A percentile compares a stretch with the other conserved stretches of the same genome.
Conservation (phyloP, 805 yeast species). For the Pichia nakasei region DNA sequence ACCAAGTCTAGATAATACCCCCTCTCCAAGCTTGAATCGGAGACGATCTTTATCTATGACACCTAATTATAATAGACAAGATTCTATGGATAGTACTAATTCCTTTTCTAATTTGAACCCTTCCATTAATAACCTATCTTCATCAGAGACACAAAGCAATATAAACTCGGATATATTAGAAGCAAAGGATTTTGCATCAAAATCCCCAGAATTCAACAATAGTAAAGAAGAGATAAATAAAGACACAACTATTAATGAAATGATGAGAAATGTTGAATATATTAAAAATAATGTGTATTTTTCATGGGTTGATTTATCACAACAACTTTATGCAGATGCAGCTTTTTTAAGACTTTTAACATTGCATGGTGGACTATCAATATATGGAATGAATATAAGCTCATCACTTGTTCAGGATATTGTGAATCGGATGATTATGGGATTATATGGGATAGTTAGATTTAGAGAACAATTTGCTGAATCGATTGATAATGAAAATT, state of each 20-base stretch:
- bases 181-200: too few species aligned
- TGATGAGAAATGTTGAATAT: background rate
- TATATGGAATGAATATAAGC: constrained; percentile 19
- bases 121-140: too few species aligned
- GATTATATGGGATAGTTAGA: constrained; percentile 19
- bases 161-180: too few species aligned
- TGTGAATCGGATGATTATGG: constrained; percentile 24
- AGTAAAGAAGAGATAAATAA: background rate
- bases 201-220: too few species aligned
- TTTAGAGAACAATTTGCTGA: constrained; percentile 8
- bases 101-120: too few species aligned
- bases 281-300: constrained; percentile 21
- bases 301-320: constrained; percentile 30
- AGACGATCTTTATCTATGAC: too few species aligned
- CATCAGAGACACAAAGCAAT: too few species aligned
- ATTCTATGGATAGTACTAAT: too few species aligned
- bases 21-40: background rate
- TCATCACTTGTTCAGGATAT: constrained; percentile 24
- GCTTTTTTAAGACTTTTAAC: constrained; percentile 29
- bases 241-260: background rate
- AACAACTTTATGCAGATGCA: constrained; percentile 32
- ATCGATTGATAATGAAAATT: background rate
- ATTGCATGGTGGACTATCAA: constrained; percentile 19
- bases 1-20: too few species aligned
- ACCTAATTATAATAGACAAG: background rate